Evolutionary conservation across 495 filamentous ascomycete species (phyloP).

Genomic region (Aspergillus ellipticus): DNA sequence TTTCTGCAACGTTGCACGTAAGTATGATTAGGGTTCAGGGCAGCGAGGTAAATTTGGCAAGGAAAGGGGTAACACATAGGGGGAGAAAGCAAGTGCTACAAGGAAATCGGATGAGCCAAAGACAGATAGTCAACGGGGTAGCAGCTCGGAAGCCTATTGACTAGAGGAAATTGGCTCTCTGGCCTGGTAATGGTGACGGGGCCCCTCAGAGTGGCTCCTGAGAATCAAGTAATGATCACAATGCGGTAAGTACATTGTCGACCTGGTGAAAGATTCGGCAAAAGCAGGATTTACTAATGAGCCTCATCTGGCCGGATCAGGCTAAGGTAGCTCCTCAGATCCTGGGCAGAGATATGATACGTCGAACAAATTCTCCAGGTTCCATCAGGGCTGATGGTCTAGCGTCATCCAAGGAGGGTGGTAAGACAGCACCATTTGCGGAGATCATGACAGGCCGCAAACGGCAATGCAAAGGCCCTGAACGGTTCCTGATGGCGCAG

Average conservation of each 20-base stretch:
- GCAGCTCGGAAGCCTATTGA: neutral
- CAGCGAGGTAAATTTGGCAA: neutral
- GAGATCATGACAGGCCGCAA: conserved; percentile 5
- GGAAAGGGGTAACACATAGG: neutral
- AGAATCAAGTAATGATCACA: neutral
- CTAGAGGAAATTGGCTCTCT: neutral
- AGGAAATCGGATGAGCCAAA: neutral
- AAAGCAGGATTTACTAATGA: neutral
- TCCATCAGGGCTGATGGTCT: neutral
- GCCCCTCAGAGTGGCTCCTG: neutral
- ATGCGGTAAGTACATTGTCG: neutral
- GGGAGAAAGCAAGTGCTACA: neutral
- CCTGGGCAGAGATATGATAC: neutral
- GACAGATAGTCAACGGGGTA: neutral
- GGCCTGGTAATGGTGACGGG: neutral
- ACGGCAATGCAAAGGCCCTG: neutral
- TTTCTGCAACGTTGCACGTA: conserved; percentile 13
- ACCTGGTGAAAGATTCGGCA: neutral
- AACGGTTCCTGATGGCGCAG: conserved; percentile 12
- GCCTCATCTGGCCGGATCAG: neutral
- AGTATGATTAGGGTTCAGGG: neutral
- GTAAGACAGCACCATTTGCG: neutral
- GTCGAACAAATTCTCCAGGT: neutral
- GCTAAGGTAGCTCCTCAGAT: neutral
- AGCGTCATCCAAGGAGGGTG: conserved; percentile 13